A percentile compares a stretch with the other conserved stretches of the same genome.
Conservation (phyloP, 2,329 filamentous ascomycete species). For the Lecanicillium sp. region DNA sequence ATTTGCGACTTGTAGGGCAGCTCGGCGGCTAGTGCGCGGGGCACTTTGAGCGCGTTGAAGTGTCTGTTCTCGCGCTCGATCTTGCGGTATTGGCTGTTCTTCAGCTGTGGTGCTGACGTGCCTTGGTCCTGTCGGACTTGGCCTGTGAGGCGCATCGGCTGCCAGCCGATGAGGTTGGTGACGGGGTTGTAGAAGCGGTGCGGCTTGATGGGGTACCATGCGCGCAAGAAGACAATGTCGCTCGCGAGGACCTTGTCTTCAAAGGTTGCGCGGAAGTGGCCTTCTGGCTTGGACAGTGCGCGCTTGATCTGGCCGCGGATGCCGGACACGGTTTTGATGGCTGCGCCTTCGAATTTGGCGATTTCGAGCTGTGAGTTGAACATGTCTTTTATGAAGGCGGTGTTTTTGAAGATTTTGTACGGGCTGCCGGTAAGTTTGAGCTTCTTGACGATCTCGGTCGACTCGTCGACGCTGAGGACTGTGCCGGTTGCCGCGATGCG, state of each 20-base stretch:
- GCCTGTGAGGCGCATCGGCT: constrained; percentile 88
- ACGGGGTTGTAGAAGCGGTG: constrained; percentile 96
- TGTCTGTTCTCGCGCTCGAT: constrained; percentile 59
- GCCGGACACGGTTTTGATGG: constrained; percentile 92
- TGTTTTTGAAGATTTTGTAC: constrained; percentile 99
- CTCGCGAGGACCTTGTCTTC: constrained; percentile 97
- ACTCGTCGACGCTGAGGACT: constrained; percentile 88
- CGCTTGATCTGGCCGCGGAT: constrained; percentile 96
- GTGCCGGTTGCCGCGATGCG: constrained; percentile 91
- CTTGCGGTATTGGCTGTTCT: constrained; percentile 76
- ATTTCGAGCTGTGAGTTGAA: constrained; percentile 90
- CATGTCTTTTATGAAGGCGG: constrained; percentile 98
- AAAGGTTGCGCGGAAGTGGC: constrained; percentile 92
- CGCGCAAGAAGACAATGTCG: constrained; percentile 91
- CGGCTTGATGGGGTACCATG: constrained; percentile 94
- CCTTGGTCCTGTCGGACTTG: constrained; percentile 73
- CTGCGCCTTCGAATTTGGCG: constrained; percentile 94
- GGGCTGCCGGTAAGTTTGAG: constrained; percentile 89
- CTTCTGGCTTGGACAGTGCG: constrained; percentile 85
- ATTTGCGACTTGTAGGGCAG: constrained; percentile 93
- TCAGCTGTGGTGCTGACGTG: constrained; percentile 68
- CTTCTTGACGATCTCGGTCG: constrained; percentile 97
- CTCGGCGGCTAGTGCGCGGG: constrained; percentile 68
- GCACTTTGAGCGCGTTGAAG: constrained; percentile 75
- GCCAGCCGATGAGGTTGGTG: constrained; percentile 88